A percentile compares a stretch with the other conserved stretches of the same genome.
Evolutionary conservation across 805 yeast species (phyloP).

Genomic region (Yarrowia osloensis): DNA sequence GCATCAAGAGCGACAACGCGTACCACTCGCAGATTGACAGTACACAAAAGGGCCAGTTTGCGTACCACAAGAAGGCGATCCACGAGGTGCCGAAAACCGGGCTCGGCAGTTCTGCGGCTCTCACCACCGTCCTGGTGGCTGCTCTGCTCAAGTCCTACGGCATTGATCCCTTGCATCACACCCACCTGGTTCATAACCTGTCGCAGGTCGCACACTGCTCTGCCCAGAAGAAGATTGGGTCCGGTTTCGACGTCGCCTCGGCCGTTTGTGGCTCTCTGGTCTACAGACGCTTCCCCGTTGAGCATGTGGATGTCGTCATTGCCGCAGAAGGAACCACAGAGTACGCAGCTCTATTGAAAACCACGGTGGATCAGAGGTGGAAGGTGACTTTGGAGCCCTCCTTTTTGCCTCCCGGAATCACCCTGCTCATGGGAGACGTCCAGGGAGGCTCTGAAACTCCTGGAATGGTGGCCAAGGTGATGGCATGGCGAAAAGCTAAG

Average conservation of each 20-base stretch:
- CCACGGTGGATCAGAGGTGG: constrained; percentile 53
- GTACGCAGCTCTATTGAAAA: constrained; percentile 36
- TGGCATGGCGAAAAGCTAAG: constrained; percentile 62
- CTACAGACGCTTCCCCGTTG: constrained; percentile 74
- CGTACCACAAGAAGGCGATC: constrained; percentile 45
- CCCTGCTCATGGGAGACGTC: constrained; percentile 89
- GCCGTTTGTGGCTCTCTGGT: constrained; percentile 89
- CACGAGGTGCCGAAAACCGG: constrained; percentile 88
- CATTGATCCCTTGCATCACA: constrained; percentile 5
- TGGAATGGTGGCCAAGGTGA: constrained; percentile 74
- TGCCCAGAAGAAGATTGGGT: constrained; percentile 94
- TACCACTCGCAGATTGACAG: constrained; percentile 77
- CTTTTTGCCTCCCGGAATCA: constrained; percentile 65
- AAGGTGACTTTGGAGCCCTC: constrained; percentile 56
- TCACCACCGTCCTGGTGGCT: constrained; percentile 77
- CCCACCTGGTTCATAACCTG: constrained; percentile 65
- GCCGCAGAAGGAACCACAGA: constrained; percentile 37
- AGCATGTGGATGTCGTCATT: constrained; percentile 47
- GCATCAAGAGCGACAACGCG: constrained; percentile 80
- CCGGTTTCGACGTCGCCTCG: constrained; percentile 96
- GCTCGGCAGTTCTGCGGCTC: constrained; percentile 92
- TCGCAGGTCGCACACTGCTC: constrained; percentile 89
- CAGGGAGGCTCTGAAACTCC: constrained; percentile 94
- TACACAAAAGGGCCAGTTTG: constrained; percentile 34
- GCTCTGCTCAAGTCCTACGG: constrained; percentile 49